Evolutionary conservation across 768 basidiomycete genomes (phyloP), one percentile per base, ranked within the genome.

Genomic region (Leccinum pellstonianum): DNA sequence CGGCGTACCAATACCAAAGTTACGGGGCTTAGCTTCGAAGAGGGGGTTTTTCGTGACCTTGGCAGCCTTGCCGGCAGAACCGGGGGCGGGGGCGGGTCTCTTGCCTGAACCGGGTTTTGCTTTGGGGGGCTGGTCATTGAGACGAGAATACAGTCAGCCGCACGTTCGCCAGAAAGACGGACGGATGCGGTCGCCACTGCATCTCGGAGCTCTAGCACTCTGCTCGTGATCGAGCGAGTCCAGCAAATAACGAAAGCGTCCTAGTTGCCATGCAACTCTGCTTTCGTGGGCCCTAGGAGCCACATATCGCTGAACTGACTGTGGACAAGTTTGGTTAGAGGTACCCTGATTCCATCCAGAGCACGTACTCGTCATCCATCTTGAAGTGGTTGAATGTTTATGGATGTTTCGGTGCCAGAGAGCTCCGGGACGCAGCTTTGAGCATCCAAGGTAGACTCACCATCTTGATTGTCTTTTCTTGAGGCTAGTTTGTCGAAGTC

Each of bases 1-100:
- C n/a, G n/a, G 54, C 54, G 64, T 84, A 97, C 95, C 95, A 62
- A 98, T 95, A 73, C 93, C 93, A 75, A 96, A 98, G 83, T 95
- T 95, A 77, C 90, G 91, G 68, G 94, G 85, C 62, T 74, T 81
- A 57, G 93, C 75, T 82, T 98, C 95, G 76, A 98, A 97, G 67
- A 98, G 86, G 68, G 96, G 96, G 83, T 98, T 98, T 81, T 95
- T 96, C 76, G 86, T 86, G 38, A 76, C 69, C 79, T 94, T 93
- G 65, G 81, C 74, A 37, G 80, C 63, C 79, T 92, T 92, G 82
- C 82, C 83, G 68, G 87, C 87, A 73, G 90, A 88, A 69, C 86
- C 87, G 50, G 92, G 91, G 14, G 92, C 90, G 59, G 88, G 82
- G 64, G 92, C 92, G 66, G 90, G 90, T 80, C 90, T 93, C 82